A percentile compares a stretch with the other conserved stretches of the same genome.
These are phyloP conservation scores for Pichia sp. DNA, from an alignment of 1,139 yeast species.

Conservation along the genomic window DNA sequence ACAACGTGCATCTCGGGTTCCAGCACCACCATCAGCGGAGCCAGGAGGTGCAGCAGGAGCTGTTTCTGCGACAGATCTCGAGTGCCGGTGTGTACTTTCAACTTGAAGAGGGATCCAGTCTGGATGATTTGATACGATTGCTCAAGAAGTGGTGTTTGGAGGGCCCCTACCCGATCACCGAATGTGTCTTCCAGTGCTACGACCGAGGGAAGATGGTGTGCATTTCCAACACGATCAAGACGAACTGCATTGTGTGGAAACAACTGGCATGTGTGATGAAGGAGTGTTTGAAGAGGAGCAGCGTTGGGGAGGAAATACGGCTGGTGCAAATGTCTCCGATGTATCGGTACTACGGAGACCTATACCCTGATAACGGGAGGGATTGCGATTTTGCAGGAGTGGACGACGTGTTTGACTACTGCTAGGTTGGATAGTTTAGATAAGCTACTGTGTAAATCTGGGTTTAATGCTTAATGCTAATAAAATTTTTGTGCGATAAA, in stretches of 20 bases:
- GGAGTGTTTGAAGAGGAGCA: constrained; percentile 1
- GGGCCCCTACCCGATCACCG: constrained; percentile 12
- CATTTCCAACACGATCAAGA: constrained; percentile 4
- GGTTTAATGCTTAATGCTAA: too few species aligned
- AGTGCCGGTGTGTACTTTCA: constrained; percentile 1
- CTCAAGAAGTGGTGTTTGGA: constrained; percentile 17
- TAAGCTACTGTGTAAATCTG: too few species aligned
- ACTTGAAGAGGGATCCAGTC: neutral
- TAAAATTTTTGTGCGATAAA: too few species aligned
- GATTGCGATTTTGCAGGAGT: constrained; percentile 3
- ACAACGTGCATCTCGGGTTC: neutral
- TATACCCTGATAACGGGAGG: constrained; percentile 20
- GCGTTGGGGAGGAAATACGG: neutral
- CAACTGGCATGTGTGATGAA: constrained; percentile 11
- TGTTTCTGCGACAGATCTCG: too few species aligned
- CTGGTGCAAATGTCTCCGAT: constrained; percentile 16
- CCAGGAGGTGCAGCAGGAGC: too few species aligned
- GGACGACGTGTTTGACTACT: neutral
- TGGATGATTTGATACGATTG: constrained; percentile 12
- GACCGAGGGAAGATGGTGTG: neutral
- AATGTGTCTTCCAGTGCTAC: neutral
- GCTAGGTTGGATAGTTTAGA: too few species aligned
- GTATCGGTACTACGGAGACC: constrained; percentile 19
- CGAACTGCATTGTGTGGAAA: constrained; percentile 8
- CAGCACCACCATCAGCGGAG: too few species aligned